Conservation (phyloP, 2,329 filamentous ascomycete species). For the Ophiocordyceps camponoti-floridani region DNA sequence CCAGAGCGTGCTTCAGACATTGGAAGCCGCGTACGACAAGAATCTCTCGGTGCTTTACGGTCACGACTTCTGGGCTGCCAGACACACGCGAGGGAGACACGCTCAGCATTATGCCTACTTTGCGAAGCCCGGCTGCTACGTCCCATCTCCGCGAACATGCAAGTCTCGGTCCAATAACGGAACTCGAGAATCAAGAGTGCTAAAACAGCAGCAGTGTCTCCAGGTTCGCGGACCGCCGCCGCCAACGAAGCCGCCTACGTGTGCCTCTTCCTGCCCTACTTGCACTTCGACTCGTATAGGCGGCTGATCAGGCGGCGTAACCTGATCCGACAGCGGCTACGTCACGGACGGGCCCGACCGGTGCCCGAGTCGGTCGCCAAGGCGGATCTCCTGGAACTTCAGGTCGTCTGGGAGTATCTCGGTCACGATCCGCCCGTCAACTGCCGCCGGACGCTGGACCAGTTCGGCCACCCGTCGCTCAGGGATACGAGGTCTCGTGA, state of each 20-base stretch:
- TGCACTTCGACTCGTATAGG: constrained; percentile 47
- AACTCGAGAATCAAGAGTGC: not conserved
- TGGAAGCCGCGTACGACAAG: constrained; percentile 18
- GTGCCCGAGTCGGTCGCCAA: constrained; percentile 35
- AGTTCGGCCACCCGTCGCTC: constrained; percentile 44
- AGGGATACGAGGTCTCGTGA: constrained; percentile 41
- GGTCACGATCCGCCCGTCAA: constrained; percentile 43
- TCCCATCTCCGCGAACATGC: constrained; percentile 20
- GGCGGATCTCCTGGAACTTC: constrained; percentile 35
- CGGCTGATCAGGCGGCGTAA: constrained; percentile 36
- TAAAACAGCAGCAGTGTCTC: constrained; percentile 12
- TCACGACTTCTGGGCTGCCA: constrained; percentile 28
- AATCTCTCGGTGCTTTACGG: constrained; percentile 22
- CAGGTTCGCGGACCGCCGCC: constrained; percentile 15
- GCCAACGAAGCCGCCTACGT: constrained; percentile 17
- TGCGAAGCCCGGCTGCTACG: constrained; percentile 29
- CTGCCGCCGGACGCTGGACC: constrained; percentile 41
- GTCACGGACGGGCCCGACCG: constrained; percentile 35
- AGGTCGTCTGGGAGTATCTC: constrained; percentile 45
- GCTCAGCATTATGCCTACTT: constrained; percentile 30
- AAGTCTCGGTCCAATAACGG: constrained; percentile 2
- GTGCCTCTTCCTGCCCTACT: constrained; percentile 37
- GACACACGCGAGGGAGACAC: constrained; percentile 28
- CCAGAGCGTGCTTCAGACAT: constrained; percentile 24
- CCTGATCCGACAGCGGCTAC: constrained; percentile 31